Base-by-base conservation (phyloP, 495 filamentous ascomycete species). In the Daldinia decipiens region DNA sequence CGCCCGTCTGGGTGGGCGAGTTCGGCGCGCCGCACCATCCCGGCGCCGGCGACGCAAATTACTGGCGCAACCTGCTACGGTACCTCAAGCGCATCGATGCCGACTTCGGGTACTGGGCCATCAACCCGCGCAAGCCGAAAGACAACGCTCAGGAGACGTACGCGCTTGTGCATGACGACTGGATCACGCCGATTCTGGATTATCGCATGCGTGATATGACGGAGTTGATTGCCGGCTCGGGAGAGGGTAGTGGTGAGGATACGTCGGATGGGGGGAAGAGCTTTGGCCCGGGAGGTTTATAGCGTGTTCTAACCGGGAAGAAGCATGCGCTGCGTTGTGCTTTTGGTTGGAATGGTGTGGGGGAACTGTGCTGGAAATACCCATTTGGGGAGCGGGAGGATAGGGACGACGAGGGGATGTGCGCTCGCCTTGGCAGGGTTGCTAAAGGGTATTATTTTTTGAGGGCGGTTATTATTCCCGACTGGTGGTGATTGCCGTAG, bases 91-190 rank as follows among this genome's bases (percentile, higher is more conserved):
- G 72, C 0, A 77, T 86, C 47, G 86, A 89, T 70, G 85, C 83
- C 26, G 86, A 87, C 68, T 88, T 87, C 77, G 87, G 85, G 24
- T 89, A 89, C 76, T 90, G 88, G 88, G 87, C 87, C 31, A 76
- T 89, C 66, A 89, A 89, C 77, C 84, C 87, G 53, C 81, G 84
- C 29, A 87, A 88, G 67, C 83, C 84, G n/a, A 81, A 81, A 57
- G 77, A 83, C 17, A 79, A 85, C 68, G 83, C 78, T 53, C 79
- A 67, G 26, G 87, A 89, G 76, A 78, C 80, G 11, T 89, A 89
- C 74, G 81, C 82, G 5, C 76, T 89, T 43, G 77, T 89, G 12
- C 77, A 82, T 39, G 85, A 88, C 72, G 85, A 84, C 67, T 90
- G 86, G 87, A 53, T 84, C 62, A 87, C 85, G 43, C 79, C 83